phyloP scores from a whole-genome alignment of 139 green algal genomes.

The Chlamydomonas incerta region DNA sequence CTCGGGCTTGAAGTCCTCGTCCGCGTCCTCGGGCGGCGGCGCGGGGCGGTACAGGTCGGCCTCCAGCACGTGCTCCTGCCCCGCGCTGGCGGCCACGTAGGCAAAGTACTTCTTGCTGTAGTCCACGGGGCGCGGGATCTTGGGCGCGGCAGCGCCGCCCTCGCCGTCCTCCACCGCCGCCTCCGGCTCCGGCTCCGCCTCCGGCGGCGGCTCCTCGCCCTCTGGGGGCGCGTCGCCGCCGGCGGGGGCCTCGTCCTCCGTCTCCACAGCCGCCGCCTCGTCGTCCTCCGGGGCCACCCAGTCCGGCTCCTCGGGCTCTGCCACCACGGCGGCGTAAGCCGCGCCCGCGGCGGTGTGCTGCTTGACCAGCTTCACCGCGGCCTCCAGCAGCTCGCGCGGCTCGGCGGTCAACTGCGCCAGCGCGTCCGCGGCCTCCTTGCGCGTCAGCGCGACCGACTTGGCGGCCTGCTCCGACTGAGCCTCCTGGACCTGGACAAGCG shows the following conservation, averaged over 20 bases:
- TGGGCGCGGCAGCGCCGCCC: background rate
- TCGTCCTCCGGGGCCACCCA: slow-evolving; percentile 62
- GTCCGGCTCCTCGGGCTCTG: slow-evolving; percentile 63
- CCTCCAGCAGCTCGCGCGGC: slow-evolving; percentile 44
- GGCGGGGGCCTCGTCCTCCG: slow-evolving; percentile 58
- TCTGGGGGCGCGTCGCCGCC: slow-evolving; percentile 7
- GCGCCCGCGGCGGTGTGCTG: slow-evolving; percentile 53
- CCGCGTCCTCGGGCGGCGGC: slow-evolving; percentile 52
- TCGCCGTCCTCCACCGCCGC: slow-evolving; percentile 13
- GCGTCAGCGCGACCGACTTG: background rate
- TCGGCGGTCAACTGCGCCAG: slow-evolving; percentile 41
- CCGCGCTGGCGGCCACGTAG: slow-evolving; percentile 59
- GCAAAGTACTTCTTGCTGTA: slow-evolving; percentile 67
- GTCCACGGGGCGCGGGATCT: slow-evolving; percentile 48
- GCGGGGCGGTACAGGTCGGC: slow-evolving; percentile 52
- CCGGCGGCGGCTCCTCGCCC: background rate
- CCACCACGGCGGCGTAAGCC: slow-evolving; percentile 64
- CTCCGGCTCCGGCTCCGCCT: background rate
- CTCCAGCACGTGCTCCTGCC: slow-evolving; percentile 62
- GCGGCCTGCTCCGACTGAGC: slow-evolving; percentile 8
- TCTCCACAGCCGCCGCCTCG: slow-evolving; percentile 60
- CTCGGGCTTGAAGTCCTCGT: slow-evolving; percentile 43
- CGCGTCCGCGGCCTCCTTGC: slow-evolving; percentile 41
- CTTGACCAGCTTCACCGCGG: slow-evolving; percentile 47
- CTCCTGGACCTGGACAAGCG: slow-evolving; percentile 5